Percentiles rank a stretch among this genome's conserved stretches.
Conservation (phyloP, 768 basidiomycete species). For the Suillus weaverae region DNA sequence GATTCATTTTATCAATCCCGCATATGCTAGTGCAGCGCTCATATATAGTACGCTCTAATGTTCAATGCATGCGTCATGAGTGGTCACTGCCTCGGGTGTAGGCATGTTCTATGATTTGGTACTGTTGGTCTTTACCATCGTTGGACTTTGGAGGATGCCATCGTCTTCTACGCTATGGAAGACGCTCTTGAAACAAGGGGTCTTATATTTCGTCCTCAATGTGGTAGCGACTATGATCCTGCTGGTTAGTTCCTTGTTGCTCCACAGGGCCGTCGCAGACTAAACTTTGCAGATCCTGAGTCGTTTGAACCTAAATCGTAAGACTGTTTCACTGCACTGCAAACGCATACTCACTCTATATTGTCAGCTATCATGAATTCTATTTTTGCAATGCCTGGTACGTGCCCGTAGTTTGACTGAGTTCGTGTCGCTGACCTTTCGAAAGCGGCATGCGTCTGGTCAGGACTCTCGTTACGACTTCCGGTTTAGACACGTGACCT, state of each 20-base stretch:
- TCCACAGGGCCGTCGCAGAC: neutral
- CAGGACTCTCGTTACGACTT: neutral
- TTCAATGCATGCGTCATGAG: neutral
- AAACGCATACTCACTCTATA: neutral
- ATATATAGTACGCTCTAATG: neutral
- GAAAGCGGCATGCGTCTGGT: neutral
- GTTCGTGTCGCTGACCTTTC: neutral
- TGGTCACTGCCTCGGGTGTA: neutral
- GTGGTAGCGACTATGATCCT: neutral
- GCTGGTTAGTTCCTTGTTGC: neutral
- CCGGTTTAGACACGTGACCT: neutral
- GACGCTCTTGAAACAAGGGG: neutral
- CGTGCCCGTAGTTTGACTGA: neutral
- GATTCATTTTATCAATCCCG: neutral
- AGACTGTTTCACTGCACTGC: no score
- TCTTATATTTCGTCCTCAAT: neutral
- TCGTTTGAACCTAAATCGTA: neutral
- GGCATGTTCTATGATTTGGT: neutral
- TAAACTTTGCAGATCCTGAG: neutral
- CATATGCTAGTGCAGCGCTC: neutral
- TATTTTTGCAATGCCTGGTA: neutral
- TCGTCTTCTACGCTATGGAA: neutral
- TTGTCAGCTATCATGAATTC: neutral
- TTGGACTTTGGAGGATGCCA: neutral
- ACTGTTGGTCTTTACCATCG: neutral